Evolutionary conservation across 2,329 filamentous ascomycete genomes (phyloP).

Genomic region (Phaeophleospora eucalypticola): DNA sequence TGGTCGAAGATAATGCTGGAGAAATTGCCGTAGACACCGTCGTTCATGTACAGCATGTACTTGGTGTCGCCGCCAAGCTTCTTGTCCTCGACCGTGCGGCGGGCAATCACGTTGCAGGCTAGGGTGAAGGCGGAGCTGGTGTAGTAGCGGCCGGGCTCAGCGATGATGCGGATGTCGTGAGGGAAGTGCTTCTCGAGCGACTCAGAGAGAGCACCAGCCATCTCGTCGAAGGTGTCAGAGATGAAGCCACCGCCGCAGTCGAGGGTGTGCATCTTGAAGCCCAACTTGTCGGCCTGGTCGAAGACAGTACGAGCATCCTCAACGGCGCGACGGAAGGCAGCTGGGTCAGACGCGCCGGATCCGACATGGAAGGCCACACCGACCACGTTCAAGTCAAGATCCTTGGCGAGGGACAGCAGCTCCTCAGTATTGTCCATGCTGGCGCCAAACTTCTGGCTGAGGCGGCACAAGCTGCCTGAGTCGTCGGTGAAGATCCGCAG

Average conservation of each 20-base stretch:
- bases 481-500: slow-evolving; percentile 96
- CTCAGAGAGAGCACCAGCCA: slow-evolving; percentile 73
- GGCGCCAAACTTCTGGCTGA: slow-evolving; percentile 97
- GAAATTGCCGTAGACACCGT: slow-evolving; percentile 97
- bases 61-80: slow-evolving; percentile 54
- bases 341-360: slow-evolving; percentile 90
- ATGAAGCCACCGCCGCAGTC: slow-evolving; percentile 94
- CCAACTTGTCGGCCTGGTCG: slow-evolving; percentile 71
- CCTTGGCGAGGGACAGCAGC: slow-evolving; percentile 73
- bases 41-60: slow-evolving; percentile 98
- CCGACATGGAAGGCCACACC: slow-evolving; percentile 98
- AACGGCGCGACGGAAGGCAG: slow-evolving; percentile 85
- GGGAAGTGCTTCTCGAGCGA: slow-evolving; percentile 89
- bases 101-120: slow-evolving; percentile 92
- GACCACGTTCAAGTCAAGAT: slow-evolving; percentile 82
- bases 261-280: slow-evolving; percentile 78
- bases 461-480: slow-evolving; percentile 84
- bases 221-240: slow-evolving; percentile 84
- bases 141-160: slow-evolving; percentile 95
- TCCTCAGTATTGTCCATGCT: slow-evolving; percentile 74
- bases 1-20: slow-evolving; percentile 99
- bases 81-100: slow-evolving; percentile 77
- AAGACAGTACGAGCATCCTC: slow-evolving; percentile 85
- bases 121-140: slow-evolving; percentile 90
- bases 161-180: slow-evolving; percentile 77